A percentile compares a stretch with the other conserved stretches of the same genome.
These are phyloP conservation scores for Blepharisma stoltei DNA, from an alignment of 73 alveolate species.

Conservation along the genomic window DNA sequence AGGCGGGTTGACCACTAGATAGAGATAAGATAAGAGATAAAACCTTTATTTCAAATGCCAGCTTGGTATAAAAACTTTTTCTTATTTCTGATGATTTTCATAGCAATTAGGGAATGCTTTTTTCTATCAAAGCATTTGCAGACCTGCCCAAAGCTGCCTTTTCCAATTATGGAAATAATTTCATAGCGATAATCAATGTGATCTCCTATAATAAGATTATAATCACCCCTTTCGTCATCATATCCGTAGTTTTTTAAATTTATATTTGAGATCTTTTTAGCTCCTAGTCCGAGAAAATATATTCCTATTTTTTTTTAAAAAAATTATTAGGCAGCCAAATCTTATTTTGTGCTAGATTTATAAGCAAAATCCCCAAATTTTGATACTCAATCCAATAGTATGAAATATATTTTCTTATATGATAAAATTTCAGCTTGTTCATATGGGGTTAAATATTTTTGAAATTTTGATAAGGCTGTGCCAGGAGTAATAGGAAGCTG, in stretches of 20 bases:
- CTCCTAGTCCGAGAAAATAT: background rate
- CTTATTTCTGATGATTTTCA: conserved; percentile 73
- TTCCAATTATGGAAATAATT: conserved; percentile 65
- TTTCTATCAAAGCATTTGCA: conserved; percentile 72
- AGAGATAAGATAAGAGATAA: too few relatives aligned
- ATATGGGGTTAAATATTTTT: background rate
- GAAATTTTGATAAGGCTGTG: background rate
- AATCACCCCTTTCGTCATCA: conserved; percentile 78
- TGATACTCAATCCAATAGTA: background rate
- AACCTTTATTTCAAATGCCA: too few relatives aligned
- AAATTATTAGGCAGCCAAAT: too few relatives aligned
- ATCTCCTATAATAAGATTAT: conserved; percentile 55
- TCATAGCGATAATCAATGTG: conserved; percentile 84
- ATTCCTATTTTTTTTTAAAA: too few relatives aligned
- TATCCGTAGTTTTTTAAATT: conserved; percentile 38
- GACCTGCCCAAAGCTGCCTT: conserved; percentile 85
- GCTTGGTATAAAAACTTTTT: conserved; percentile 76
- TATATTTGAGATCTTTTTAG: background rate
- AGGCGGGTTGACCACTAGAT: too few relatives aligned
- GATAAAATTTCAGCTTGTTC: background rate
- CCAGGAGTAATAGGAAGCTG: background rate
- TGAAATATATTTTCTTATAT: background rate
- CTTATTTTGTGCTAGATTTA: too few relatives aligned
- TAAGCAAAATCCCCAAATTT: too few relatives aligned
- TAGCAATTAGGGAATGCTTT: conserved; percentile 61